Percentiles rank a stretch among this genome's conserved stretches.
Evolutionary conservation across 1,139 yeast genomes (phyloP).

Genomic region (Pichia sp.): DNA sequence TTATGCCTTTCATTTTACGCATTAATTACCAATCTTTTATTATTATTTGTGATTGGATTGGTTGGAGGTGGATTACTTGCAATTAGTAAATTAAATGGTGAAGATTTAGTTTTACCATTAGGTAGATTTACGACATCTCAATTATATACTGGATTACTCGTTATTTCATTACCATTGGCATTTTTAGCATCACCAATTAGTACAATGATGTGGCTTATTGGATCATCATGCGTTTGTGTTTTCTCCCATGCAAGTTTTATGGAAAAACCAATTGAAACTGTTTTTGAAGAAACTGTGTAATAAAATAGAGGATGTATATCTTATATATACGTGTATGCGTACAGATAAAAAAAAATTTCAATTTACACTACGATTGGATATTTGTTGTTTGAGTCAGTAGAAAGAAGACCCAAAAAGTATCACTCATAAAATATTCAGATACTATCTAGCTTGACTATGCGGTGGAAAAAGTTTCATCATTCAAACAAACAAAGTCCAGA

Average conservation of each 20-base stretch:
- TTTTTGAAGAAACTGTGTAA: slow-evolving; percentile 61
- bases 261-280: slow-evolving; percentile 98
- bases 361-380: not conserved
- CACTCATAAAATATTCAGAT: slow-evolving; percentile 30
- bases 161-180: slow-evolving; percentile 80
- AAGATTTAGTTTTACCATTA: slow-evolving; percentile 69
- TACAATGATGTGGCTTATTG: slow-evolving; percentile 93
- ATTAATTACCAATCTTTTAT: slow-evolving; percentile 73
- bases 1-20: slow-evolving; percentile 65
- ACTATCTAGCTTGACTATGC: slow-evolving; percentile 35
- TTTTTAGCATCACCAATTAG: slow-evolving; percentile 90
- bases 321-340: no score
- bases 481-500: slow-evolving; percentile 6
- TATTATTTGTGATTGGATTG: slow-evolving; percentile 72
- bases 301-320: not conserved
- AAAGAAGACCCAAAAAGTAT: slow-evolving; percentile 33
- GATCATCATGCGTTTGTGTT: slow-evolving; percentile 84
- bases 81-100: slow-evolving; percentile 72
- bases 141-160: slow-evolving; percentile 78
- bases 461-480: slow-evolving; percentile 29
- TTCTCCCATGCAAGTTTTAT: slow-evolving; percentile 87
- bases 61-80: slow-evolving; percentile 69
- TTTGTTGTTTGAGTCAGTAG: slow-evolving; percentile 15
- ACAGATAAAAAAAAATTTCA: not conserved
- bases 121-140: slow-evolving; percentile 72